Evolutionary conservation across 2,329 filamentous ascomycete species (phyloP), one percentile per base, ranked within the genome.

Genomic region (Penicillium sp.): DNA sequence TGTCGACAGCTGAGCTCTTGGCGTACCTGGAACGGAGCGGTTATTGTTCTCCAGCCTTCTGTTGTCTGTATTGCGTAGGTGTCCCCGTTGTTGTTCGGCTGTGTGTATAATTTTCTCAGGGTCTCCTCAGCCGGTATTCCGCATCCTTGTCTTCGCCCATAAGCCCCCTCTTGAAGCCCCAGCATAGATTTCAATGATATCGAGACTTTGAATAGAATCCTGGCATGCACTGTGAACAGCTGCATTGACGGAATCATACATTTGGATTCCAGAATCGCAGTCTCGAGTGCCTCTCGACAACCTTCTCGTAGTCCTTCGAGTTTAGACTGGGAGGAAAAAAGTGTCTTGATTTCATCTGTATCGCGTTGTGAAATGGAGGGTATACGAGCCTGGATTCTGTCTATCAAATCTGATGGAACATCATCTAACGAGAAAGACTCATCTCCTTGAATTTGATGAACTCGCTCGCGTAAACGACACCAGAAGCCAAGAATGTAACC

Each of bases 1-100:
- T 43, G 41, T 25, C 41, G 41, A 25, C 41, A 43, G n/a, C 41
- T 43, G 5, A 43, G 28, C 29, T 43, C 41, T 32, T 35, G 41
- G 24, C 41, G 41, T 5, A 34, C 41, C 35, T 43, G n/a, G n/a
- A 43, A 43, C 9, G 41, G 41, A 13, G 41, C 41, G 35, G 24
- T 4, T 13, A 43, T 43, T 13, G 41, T 34, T 34, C 41, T 29
- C 41, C 41, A 43, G 28, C 41, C 41, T n/a, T 35, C 12, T 11
- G 35, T 7, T n/a, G 41, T 43, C 34, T 43, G 41, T 13, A 43
- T 43, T 3, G 18, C 13, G 28, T 43, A 43, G 9, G 18, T 25
- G 26, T 43, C 41, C 33, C 4, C 3, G 29, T 9, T 11, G 41
- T 43, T 43, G 11, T 11, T 43, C 26, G 33, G 29, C n/a, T 13